Conservation (phyloP, 139 green algal genomes). For the Eudorina sp. region DNA sequence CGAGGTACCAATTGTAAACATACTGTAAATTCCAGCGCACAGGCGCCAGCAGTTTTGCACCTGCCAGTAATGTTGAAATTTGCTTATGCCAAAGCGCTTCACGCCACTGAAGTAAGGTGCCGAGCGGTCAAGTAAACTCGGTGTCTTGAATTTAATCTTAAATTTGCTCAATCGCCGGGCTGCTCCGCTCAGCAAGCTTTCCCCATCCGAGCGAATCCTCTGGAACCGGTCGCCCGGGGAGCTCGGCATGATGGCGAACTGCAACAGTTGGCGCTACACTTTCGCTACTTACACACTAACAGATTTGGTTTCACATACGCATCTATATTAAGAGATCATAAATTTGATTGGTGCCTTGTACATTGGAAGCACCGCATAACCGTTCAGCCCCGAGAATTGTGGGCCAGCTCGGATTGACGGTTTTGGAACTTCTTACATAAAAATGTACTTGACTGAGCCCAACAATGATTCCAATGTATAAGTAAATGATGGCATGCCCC, state of each 20-base stretch:
- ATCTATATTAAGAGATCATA: too few species aligned
- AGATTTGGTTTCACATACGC: too few species aligned
- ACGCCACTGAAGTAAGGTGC: conserved; percentile 65
- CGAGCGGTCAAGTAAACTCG: conserved; percentile 37
- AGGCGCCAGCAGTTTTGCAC: background rate
- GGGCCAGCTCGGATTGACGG: too few species aligned
- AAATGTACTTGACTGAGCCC: too few species aligned
- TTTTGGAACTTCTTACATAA: too few species aligned
- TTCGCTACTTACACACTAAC: too few species aligned
- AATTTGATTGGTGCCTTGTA: too few species aligned
- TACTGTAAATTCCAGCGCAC: background rate
- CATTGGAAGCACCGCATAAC: too few species aligned
- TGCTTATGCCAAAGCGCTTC: conserved; percentile 63
- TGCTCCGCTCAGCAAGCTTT: background rate
- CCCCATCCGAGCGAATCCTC: background rate
- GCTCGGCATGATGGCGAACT: background rate
- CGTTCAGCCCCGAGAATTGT: too few species aligned
- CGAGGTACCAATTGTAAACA: background rate
- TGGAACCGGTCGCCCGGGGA: conserved; percentile 15
- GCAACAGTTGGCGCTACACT: too few species aligned
- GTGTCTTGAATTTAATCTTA: conserved; percentile 37
- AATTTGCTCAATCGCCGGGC: conserved; percentile 17
- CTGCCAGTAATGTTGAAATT: conserved; percentile 49
- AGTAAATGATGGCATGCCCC: too few species aligned
- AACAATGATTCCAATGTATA: too few species aligned